Percentiles rank a stretch among this genome's conserved stretches.
phyloP scores from a whole-genome alignment of 2,329 filamentous ascomycete species.

The Setomelanomma holmii region DNA sequence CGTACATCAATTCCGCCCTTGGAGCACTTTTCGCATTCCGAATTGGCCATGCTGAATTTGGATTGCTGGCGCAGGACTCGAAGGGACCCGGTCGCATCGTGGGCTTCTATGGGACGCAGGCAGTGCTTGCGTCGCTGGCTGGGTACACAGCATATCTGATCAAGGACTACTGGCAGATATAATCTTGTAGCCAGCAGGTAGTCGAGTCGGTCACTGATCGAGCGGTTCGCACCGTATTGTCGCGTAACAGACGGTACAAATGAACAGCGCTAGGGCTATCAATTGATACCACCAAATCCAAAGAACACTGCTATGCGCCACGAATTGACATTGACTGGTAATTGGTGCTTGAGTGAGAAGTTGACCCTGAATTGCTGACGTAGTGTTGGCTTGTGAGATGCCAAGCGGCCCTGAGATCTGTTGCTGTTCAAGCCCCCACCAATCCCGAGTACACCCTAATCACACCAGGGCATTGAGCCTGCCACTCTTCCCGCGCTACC shows the following conservation, averaged over 20 bases:
- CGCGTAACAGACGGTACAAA: too few species aligned
- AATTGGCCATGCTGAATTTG: conserved; percentile 51
- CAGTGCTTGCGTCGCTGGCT: conserved; percentile 31
- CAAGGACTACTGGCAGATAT: conserved; percentile 39
- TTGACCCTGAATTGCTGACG: conserved; percentile 16
- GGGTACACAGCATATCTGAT: conserved; percentile 43
- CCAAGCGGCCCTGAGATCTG: conserved; percentile 19
- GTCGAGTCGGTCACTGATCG: too few species aligned
- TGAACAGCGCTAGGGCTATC: too few species aligned
- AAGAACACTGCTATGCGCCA: too few species aligned
- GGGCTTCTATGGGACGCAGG: conserved; percentile 43
- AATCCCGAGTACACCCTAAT: conserved; percentile 16
- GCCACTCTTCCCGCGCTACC: conserved; percentile 4
- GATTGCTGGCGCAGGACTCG: conserved; percentile 37
- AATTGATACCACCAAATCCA: too few species aligned
- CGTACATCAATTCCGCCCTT: conserved; percentile 46
- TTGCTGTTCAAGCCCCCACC: conserved; percentile 21
- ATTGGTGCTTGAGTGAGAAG: too few species aligned
- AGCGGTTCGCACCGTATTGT: too few species aligned
- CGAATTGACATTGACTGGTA: too few species aligned
- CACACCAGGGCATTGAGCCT: conserved; percentile 5
- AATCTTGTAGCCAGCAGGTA: background rate
- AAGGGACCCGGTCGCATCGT: conserved; percentile 30
- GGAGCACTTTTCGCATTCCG: conserved; percentile 49
- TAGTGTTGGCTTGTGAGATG: conserved; percentile 15